These are phyloP conservation scores for Westerdykella sp. DNA, from an alignment of 2,329 filamentous ascomycete species.

Conservation along the genomic window DNA sequence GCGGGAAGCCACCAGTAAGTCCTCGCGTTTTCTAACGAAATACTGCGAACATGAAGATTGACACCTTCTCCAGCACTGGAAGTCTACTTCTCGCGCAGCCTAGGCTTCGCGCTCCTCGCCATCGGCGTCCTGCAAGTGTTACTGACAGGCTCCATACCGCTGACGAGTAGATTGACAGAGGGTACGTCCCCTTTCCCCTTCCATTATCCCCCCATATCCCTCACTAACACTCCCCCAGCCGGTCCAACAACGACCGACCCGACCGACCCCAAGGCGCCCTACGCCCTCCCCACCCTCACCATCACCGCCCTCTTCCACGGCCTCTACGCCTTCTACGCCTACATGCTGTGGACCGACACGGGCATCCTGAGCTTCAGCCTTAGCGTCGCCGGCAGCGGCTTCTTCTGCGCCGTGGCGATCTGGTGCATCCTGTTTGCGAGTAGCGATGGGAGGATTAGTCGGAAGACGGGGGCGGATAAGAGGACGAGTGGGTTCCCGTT, in stretches of 20 bases:
- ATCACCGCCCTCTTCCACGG: slow-evolving; percentile 63
- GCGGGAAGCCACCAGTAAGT: slow-evolving; percentile 49
- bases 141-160: slow-evolving; percentile 63
- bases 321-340: slow-evolving; percentile 51
- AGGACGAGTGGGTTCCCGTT: slow-evolving; percentile 62
- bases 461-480: slow-evolving; percentile 61
- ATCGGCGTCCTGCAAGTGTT: slow-evolving; percentile 60
- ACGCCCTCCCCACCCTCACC: slow-evolving; percentile 58
- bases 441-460: slow-evolving; percentile 52
- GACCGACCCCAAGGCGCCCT: slow-evolving; percentile 35
- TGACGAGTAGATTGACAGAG: slow-evolving; percentile 47
- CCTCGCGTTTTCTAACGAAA: background rate
- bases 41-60: background rate
- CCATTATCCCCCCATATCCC: background rate
- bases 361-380: slow-evolving; percentile 55
- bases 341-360: slow-evolving; percentile 56
- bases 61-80: slow-evolving; percentile 49
- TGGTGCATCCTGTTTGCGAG: slow-evolving; percentile 59
- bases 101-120: slow-evolving; percentile 61
- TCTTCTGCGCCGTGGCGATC: slow-evolving; percentile 56
- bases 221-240: slow-evolving; percentile 3
- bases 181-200: slow-evolving; percentile 10
- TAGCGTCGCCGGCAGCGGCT: slow-evolving; percentile 52
- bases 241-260: slow-evolving; percentile 33
- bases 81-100: slow-evolving; percentile 65